Conservation (phyloP, 192 early-diverging fungal species). For the Bifiguratus adelaidae region DNA sequence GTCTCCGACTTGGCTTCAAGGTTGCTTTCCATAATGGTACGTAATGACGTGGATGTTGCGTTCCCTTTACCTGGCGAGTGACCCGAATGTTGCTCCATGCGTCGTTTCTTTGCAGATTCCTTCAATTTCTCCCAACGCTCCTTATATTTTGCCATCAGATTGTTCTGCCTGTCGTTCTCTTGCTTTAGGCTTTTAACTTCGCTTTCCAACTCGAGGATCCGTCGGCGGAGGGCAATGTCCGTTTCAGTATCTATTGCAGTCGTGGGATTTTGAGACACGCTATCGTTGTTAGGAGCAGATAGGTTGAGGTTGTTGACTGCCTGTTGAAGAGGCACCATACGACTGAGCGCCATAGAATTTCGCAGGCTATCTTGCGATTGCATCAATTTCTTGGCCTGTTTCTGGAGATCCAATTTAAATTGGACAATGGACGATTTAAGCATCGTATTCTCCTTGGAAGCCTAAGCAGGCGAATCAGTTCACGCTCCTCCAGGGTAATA, state of each 20-base stretch:
- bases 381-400: conserved; percentile 36
- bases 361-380: conserved; percentile 28
- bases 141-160: conserved; percentile 53
- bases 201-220: conserved; percentile 45
- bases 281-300: neutral
- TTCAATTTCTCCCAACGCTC: conserved; percentile 75
- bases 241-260: neutral
- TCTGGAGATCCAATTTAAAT: conserved; percentile 53
- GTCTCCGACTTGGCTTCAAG: no score
- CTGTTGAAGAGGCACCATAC: neutral
- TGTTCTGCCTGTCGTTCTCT: conserved; percentile 38
- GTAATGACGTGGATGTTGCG: neutral
- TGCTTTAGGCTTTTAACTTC: conserved; percentile 32
- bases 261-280: neutral
- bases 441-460: conserved; percentile 47
- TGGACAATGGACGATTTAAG: conserved; percentile 53
- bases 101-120: conserved; percentile 49
- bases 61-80: neutral
- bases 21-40: no score
- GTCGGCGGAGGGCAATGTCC: neutral
- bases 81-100: neutral
- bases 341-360: no score
- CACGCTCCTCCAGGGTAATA: no score
- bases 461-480: no score
- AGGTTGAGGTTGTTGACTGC: neutral